Evolutionary conservation across 345 rosid species (phyloP), one percentile per base, ranked within the genome.

Genomic region (Clausena lansium): DNA sequence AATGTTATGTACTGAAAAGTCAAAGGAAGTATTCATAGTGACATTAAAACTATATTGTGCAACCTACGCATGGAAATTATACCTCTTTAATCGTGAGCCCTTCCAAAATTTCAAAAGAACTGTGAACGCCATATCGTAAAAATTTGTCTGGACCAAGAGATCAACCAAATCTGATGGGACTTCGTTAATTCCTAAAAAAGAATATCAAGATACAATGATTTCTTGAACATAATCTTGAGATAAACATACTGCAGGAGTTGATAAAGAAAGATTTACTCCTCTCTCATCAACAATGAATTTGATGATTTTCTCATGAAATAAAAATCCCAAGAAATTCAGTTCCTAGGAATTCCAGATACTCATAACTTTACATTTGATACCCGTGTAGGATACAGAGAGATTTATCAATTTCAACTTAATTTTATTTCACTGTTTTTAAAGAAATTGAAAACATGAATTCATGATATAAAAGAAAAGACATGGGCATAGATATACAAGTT

Each of bases 81-180:
- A 94, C 99, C 93, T 91, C 73, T 89, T 89, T 77, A 94, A 80
- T 59, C 81, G 85, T 70, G 97, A 90, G 64, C 89, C 94, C 82
- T 75, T 91, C 95, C 97, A 96, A 80, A 91, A 96, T 76, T 88
- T 94, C 72, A 94, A 73, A 73, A 92, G 83, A 75, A 92, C 92
- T 71, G 91, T 90, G 78, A 96, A 91, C 74, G 93, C 92, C 97
- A 89, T 94, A 75, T 96, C 98, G 85, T 91, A 91, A 74, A 94
- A 77, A 79, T 90, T 85, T 75, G 86, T 74, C 76, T 90, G 89
- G 71, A 94, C 91, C 81, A 94, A 88, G 77, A 92, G 91, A 83
- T 90, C 89, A 61, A 94, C 91, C 90, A 96, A 87, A 81, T 87
- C 95, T 32, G 91, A 84, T 33, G 93, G 93, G 50, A 86, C 84